phyloP scores from a whole-genome alignment of 2,329 filamentous ascomycete species.

The Chaetoscypha palmicola region DNA sequence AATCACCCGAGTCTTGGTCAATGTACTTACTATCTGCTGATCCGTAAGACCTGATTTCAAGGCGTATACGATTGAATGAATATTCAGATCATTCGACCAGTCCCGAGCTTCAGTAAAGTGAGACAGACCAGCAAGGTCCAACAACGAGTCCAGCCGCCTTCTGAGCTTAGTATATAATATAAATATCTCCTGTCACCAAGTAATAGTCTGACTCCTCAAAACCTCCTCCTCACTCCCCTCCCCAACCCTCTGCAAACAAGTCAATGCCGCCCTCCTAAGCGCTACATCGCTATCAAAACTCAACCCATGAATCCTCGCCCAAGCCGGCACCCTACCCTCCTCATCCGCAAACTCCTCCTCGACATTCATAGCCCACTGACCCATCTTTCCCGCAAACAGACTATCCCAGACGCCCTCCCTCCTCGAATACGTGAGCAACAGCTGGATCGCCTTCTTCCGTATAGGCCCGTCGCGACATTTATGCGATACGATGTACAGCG shows the following conservation, averaged over 20 bases:
- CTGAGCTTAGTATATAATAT: too few species aligned
- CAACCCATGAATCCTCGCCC: constrained; percentile 14
- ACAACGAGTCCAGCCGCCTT: too few species aligned
- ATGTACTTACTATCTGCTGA: too few species aligned
- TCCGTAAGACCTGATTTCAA: too few species aligned
- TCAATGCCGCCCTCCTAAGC: background rate
- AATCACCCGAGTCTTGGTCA: too few species aligned
- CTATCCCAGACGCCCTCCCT: constrained; percentile 51
- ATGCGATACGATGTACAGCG: constrained; percentile 55
- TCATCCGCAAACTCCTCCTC: constrained; percentile 14
- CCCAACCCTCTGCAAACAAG: constrained; percentile 1
- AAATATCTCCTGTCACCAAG: too few species aligned
- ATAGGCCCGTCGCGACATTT: constrained; percentile 52
- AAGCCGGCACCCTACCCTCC: constrained; percentile 12
- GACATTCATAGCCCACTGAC: constrained; percentile 15
- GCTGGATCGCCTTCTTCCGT: constrained; percentile 52
- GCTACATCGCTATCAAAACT: background rate
- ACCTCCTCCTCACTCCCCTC: background rate
- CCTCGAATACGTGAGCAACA: constrained; percentile 52
- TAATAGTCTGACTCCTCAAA: background rate
- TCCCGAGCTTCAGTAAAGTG: too few species aligned
- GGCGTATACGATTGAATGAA: too few species aligned
- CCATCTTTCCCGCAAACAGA: constrained; percentile 16
- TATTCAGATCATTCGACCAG: too few species aligned
- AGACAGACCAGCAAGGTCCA: too few species aligned